Conservation (phyloP, 2,329 filamentous ascomycete genomes). For the Didymella lethalis region DNA sequence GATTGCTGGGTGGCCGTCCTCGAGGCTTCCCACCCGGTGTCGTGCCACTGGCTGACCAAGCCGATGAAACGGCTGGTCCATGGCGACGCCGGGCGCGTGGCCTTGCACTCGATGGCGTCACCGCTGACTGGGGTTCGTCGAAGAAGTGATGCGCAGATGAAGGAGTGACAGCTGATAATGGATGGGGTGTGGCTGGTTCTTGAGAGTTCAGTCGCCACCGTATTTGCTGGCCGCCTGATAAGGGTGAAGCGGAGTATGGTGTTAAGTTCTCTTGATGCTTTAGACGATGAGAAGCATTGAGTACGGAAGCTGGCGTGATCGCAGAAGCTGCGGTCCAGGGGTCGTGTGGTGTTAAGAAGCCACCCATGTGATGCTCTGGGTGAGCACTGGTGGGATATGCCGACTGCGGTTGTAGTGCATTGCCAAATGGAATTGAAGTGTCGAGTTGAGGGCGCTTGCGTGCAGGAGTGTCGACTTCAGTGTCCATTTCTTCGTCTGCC, state of each 20-base stretch:
- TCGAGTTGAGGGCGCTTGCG: constrained; percentile 70
- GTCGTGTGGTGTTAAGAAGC: constrained; percentile 50
- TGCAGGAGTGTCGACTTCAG: constrained; percentile 49
- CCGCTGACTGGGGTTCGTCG: constrained; percentile 74
- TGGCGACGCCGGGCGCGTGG: constrained; percentile 70
- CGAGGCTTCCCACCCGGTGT: constrained; percentile 74
- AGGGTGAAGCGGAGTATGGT: constrained; percentile 54
- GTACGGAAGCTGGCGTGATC: constrained; percentile 50
- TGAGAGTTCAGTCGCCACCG: constrained; percentile 63
- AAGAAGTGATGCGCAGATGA: constrained; percentile 60
- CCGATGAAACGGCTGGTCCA: constrained; percentile 87
- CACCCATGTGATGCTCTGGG: constrained; percentile 62
- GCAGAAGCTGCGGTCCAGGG: constrained; percentile 56
- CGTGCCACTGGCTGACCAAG: constrained; percentile 76
- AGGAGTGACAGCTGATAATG: constrained; percentile 79
- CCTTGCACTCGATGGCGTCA: constrained; percentile 65
- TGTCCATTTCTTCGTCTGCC: constrained; percentile 63
- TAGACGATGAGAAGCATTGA: constrained; percentile 48
- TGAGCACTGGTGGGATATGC: constrained; percentile 64
- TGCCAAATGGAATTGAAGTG: constrained; percentile 55
- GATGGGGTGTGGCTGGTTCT: constrained; percentile 72
- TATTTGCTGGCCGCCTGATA: constrained; percentile 52
- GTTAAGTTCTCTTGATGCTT: constrained; percentile 45
- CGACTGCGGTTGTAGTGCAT: constrained; percentile 53
- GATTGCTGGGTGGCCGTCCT: constrained; percentile 80